Evolutionary conservation across 2,329 filamentous ascomycete genomes (phyloP).

Genomic region (Zasmidium angulare): DNA sequence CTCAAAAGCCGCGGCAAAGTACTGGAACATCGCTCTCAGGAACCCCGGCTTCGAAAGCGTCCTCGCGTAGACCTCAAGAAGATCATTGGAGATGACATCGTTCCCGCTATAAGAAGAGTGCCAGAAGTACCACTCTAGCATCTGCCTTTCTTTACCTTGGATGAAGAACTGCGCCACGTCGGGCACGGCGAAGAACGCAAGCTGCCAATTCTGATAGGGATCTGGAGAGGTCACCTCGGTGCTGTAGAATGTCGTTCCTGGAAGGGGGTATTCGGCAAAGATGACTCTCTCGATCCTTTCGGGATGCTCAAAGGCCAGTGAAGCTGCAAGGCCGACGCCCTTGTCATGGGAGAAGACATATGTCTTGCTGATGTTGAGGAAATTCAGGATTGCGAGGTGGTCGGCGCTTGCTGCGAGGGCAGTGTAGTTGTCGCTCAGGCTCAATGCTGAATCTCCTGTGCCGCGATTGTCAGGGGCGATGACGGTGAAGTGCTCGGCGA

Average conservation of each 20-base stretch:
- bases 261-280: slow-evolving; percentile 44
- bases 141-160: slow-evolving; percentile 42
- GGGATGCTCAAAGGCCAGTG: slow-evolving; percentile 42
- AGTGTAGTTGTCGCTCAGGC: slow-evolving; percentile 34
- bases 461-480: slow-evolving; percentile 47
- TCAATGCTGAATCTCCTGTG: slow-evolving; percentile 35
- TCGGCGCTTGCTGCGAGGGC: slow-evolving; percentile 35
- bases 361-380: slow-evolving; percentile 27
- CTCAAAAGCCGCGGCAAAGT: slow-evolving; percentile 38
- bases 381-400: slow-evolving; percentile 29
- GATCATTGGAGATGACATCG: slow-evolving; percentile 40
- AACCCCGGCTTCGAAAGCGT: slow-evolving; percentile 48
- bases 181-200: slow-evolving; percentile 48
- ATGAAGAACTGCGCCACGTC: slow-evolving; percentile 51
- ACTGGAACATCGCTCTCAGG: slow-evolving; percentile 41
- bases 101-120: slow-evolving; percentile 46
- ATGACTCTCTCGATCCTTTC: slow-evolving; percentile 37
- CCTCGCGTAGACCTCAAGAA: slow-evolving; percentile 40
- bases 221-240: slow-evolving; percentile 36
- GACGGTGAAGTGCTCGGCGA: slow-evolving; percentile 46
- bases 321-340: slow-evolving; percentile 44
- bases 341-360: slow-evolving; percentile 51
- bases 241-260: slow-evolving; percentile 44
- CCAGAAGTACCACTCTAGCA: slow-evolving; percentile 50
- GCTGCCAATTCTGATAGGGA: slow-evolving; percentile 38